phyloP scores from a whole-genome alignment of 1,284 basidiomycete species.

The Trametes polyzona region DNA sequence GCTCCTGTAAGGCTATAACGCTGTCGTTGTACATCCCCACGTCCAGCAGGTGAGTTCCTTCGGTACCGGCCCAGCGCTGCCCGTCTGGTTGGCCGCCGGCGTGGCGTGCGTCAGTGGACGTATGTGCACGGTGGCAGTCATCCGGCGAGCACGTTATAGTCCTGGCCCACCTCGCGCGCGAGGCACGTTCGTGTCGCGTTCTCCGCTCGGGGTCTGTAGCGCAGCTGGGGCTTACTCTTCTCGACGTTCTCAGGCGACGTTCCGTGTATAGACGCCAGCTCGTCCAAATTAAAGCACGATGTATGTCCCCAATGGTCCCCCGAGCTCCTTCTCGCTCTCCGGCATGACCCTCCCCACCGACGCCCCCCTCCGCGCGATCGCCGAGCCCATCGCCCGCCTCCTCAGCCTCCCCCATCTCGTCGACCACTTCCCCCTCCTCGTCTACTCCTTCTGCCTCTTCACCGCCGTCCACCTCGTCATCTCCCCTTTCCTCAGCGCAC shows the following conservation, averaged over 20 bases:
- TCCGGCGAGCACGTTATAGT: conserved; percentile 1
- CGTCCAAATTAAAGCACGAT: conserved; percentile 16
- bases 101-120: background rate
- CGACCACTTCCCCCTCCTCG: conserved; percentile 69
- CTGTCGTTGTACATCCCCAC: background rate
- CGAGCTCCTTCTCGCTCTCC: conserved; percentile 16
- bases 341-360: conserved; percentile 25
- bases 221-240: conserved; percentile 1
- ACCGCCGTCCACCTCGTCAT: conserved; percentile 52
- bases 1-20: background rate
- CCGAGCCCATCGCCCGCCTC: conserved; percentile 27
- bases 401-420: conserved; percentile 46
- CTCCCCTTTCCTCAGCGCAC: conserved; percentile 50
- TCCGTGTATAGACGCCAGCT: conserved; percentile 16
- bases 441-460: conserved; percentile 57
- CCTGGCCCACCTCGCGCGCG: no score
- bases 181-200: conserved; percentile 10
- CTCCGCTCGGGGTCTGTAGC: background rate
- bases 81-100: background rate
- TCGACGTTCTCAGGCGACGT: conserved; percentile 14
- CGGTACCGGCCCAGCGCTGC: background rate
- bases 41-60: background rate
- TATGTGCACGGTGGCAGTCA: background rate
- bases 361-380: conserved; percentile 25
- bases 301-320: conserved; percentile 15